A percentile compares a stretch with the other conserved stretches of the same genome.
Evolutionary conservation across 805 yeast species (phyloP).

Genomic region (Torulaspora microellipsoides): DNA sequence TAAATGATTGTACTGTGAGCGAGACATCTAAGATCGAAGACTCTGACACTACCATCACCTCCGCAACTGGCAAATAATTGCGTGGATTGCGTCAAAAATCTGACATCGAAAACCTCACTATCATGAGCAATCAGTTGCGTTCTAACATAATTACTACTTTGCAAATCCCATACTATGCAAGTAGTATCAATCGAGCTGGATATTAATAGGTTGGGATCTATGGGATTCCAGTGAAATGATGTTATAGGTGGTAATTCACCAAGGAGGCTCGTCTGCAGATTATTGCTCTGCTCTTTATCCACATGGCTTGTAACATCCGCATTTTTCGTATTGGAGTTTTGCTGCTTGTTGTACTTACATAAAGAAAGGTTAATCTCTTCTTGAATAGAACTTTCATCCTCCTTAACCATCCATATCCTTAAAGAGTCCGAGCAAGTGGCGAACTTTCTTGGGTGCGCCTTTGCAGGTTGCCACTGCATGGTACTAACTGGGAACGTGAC

Average conservation of each 20-base stretch:
- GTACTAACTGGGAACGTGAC: slow-evolving; percentile 33
- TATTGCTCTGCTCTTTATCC: background rate
- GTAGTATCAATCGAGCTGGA: slow-evolving; percentile 94
- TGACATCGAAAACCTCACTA: slow-evolving; percentile 88
- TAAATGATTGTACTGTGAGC: slow-evolving; percentile 94
- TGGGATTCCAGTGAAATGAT: slow-evolving; percentile 86
- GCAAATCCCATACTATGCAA: slow-evolving; percentile 88
- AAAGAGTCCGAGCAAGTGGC: slow-evolving; percentile 37
- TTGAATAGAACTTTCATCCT: slow-evolving; percentile 27
- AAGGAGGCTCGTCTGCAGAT: slow-evolving; percentile 8
- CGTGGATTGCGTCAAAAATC: slow-evolving; percentile 68
- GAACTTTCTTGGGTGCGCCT: slow-evolving; percentile 26
- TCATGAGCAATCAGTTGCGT: slow-evolving; percentile 97
- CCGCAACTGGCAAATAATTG: slow-evolving; percentile 85
- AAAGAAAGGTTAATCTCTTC: slow-evolving; percentile 41
- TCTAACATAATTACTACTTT: slow-evolving; percentile 53
- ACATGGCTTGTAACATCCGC: slow-evolving; percentile 5
- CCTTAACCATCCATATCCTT: slow-evolving; percentile 31
- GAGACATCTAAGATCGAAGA: slow-evolving; percentile 81
- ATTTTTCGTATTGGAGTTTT: slow-evolving; percentile 34
- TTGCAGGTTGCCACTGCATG: slow-evolving; percentile 34
- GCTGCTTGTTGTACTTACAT: slow-evolving; percentile 41
- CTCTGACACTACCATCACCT: slow-evolving; percentile 90
- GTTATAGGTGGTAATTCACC: slow-evolving; percentile 77
- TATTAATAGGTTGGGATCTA: slow-evolving; percentile 64